Evolutionary conservation across 345 rosid species (phyloP), one percentile per base, ranked within the genome.

Genomic region (Heritiera fomes): DNA sequence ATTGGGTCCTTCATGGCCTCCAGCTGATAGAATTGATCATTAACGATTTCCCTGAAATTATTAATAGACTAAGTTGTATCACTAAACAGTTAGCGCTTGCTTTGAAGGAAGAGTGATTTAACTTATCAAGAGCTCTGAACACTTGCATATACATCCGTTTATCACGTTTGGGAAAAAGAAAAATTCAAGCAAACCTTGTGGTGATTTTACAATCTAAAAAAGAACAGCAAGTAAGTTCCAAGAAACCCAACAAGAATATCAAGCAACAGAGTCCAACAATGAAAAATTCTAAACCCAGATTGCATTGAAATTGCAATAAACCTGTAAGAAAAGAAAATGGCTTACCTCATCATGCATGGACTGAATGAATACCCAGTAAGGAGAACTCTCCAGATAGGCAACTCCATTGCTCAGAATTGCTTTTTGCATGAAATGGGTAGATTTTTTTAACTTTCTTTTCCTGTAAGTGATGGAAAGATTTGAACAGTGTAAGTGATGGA

Each of bases 361-460:
- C 60, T 30, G 60, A 71, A 71, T 49, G 45, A 71, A 69, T 8
- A 30, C 59, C 60, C 43, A 71, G 23, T 3, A 50, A 30, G 40
- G 7, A 14, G 14, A 52, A 14, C 23, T 47, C 30, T 71, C 60
- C 14, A 4, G 43, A 50, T 3, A 71, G 14, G 38, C 28, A 71
- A 50, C 50, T 28, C 23, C 74, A 71, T 30, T 71, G 30, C 14
- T 55, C 7, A 46, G 38, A 69, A 69, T 23, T 46, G 43, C 50
- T 71, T 32, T 41, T 23, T 47, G 55, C 73, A 46, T 69, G 73
- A 7, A 65, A 65, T 60, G n/a, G 67, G 67, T 30, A 61, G 59
- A 18, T 40, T 6, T 2, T 50, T 66, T 66, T 41, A 66, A 13
- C 11, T 4, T 66, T 41, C n/a, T 40, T 41, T 50, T 50, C 6